phyloP scores from a whole-genome alignment of 768 basidiomycete genomes.

The Termitomyces sp. region DNA sequence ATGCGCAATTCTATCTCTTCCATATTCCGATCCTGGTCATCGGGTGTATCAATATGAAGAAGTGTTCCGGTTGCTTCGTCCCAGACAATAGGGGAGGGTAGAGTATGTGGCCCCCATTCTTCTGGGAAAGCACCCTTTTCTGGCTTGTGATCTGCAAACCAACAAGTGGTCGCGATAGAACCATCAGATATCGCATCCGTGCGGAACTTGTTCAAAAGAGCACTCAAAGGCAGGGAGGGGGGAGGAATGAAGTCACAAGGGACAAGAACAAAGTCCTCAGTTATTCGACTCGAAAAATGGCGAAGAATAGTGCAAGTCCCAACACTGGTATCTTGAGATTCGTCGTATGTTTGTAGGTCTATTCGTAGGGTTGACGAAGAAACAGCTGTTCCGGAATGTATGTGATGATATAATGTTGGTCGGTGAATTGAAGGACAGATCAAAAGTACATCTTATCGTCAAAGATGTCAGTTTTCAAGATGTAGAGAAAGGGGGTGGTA shows the following conservation, averaged over 20 bases:
- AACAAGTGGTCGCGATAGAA: conserved; percentile 63
- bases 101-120: conserved; percentile 57
- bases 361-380: conserved; percentile 66
- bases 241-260: conserved; percentile 92
- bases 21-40: conserved; percentile 61
- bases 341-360: conserved; percentile 79
- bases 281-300: conserved; percentile 73
- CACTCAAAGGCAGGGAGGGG: conserved; percentile 61
- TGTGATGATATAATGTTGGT: conserved; percentile 74
- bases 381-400: conserved; percentile 62
- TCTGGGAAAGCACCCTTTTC: conserved; percentile 58
- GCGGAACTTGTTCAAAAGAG: conserved; percentile 79
- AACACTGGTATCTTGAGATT: conserved; percentile 57
- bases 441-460: conserved; percentile 69
- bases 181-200: conserved; percentile 62
- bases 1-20: conserved; percentile 76
- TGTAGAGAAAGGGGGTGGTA: neutral
- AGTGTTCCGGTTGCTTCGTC: conserved; percentile 64
- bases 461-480: conserved; percentile 5
- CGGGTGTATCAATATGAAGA: conserved; percentile 68
- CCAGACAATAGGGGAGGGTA: conserved; percentile 58
- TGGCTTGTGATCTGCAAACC: conserved; percentile 47
- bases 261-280: conserved; percentile 83
- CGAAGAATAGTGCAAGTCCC: conserved; percentile 77
- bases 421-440: conserved; percentile 81